Percentiles rank a stretch among this genome's conserved stretches.
phyloP scores from a whole-genome alignment of 164 flowering plant species.

The Paratinospora sagittata region DNA sequence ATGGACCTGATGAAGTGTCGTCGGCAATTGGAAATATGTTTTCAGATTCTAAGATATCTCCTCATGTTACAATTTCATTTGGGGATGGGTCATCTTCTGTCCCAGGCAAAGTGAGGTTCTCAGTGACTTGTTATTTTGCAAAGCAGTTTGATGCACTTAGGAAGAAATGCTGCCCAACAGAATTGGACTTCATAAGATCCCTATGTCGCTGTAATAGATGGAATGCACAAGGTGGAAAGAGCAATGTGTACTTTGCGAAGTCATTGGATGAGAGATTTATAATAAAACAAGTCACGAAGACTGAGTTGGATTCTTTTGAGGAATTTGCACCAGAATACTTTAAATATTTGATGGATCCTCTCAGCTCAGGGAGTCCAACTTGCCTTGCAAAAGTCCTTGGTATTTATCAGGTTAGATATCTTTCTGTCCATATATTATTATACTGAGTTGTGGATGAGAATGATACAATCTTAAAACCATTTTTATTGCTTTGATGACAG shows the following conservation, averaged over 20 bases:
- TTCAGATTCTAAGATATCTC: constrained; percentile 51
- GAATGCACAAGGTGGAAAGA: constrained; percentile 88
- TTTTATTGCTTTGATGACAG: constrained; percentile 24
- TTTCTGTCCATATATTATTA: background rate
- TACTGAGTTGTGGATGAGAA: background rate
- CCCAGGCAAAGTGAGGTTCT: constrained; percentile 55
- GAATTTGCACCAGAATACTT: constrained; percentile 74
- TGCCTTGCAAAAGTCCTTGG: constrained; percentile 83
- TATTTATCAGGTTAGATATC: constrained; percentile 58
- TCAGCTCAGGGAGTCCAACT: constrained; percentile 61
- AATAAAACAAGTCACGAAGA: constrained; percentile 69
- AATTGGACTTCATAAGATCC: constrained; percentile 63
- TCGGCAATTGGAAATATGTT: constrained; percentile 34
- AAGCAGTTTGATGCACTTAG: constrained; percentile 66
- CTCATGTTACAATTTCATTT: constrained; percentile 59
- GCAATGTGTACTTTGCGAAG: constrained; percentile 81
- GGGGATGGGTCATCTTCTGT: constrained; percentile 47
- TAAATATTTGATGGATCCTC: constrained; percentile 56
- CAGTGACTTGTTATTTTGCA: constrained; percentile 74
- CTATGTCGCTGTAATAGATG: constrained; percentile 70
- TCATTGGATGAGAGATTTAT: constrained; percentile 78
- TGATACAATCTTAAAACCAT: background rate
- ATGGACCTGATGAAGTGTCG: constrained; percentile 59
- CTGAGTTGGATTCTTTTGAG: constrained; percentile 83
- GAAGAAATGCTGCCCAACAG: constrained; percentile 65